Percentiles rank a stretch among this genome's conserved stretches.
Evolutionary conservation across 2,329 filamentous ascomycete genomes (phyloP).

Genomic region (Trichoderma lentiforme): DNA sequence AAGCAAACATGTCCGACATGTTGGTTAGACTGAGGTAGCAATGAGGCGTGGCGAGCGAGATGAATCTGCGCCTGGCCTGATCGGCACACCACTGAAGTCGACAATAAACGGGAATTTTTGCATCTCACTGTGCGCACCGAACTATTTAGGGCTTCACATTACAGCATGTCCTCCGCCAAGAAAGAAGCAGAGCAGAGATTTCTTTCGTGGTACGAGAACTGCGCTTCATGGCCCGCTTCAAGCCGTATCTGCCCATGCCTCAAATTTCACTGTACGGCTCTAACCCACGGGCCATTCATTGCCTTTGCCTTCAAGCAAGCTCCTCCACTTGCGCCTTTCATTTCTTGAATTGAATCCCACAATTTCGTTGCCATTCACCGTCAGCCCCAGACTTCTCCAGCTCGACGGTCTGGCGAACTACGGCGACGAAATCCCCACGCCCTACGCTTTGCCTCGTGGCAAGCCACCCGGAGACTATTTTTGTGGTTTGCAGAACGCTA

Average conservation of each 20-base stretch:
- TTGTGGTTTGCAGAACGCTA: not conserved
- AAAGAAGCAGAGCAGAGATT: not conserved
- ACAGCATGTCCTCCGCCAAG: not conserved
- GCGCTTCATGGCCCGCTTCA: not conserved
- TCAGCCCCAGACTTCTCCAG: slow-evolving; percentile 6
- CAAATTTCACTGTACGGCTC: not conserved
- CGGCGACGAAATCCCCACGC: not conserved
- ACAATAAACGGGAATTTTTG: not conserved
- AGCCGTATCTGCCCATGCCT: slow-evolving; percentile 2
- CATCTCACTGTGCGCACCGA: not conserved
- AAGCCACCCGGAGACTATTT: slow-evolving; percentile 10
- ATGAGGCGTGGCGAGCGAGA: not conserved
- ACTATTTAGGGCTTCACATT: not conserved
- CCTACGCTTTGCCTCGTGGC: slow-evolving; percentile 2
- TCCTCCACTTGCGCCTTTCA: not conserved
- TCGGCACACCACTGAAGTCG: not conserved
- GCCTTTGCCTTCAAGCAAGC: not conserved
- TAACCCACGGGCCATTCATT: not conserved
- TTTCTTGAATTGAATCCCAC: not conserved
- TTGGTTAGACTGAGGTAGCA: not conserved
- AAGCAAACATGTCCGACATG: not conserved
- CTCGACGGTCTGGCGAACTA: not conserved
- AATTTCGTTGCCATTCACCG: slow-evolving; percentile 7
- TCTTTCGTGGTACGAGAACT: not conserved
- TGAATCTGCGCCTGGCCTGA: not conserved